These are phyloP conservation scores for Suhomyces atakaporum DNA, from an alignment of 1,139 yeast species.

Conservation along the genomic window DNA sequence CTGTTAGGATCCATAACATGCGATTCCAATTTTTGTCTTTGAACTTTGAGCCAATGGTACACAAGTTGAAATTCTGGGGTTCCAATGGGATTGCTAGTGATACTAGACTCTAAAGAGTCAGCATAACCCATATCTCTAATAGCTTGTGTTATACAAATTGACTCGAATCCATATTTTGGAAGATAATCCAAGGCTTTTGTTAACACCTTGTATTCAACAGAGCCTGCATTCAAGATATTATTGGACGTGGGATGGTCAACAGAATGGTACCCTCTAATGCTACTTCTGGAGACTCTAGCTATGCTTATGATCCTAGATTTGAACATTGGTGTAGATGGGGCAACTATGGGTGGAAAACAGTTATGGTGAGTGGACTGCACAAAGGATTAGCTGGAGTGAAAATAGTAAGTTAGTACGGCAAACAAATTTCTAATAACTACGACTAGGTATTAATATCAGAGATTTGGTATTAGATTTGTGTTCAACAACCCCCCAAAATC, in stretches of 20 bases:
- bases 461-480: too few species aligned
- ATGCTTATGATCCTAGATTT: conserved; percentile 5
- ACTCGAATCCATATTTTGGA: conserved; percentile 70
- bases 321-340: conserved; percentile 7
- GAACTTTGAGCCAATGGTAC: conserved; percentile 44
- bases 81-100: conserved; percentile 38
- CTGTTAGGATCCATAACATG: conserved; percentile 32
- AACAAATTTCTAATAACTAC: too few species aligned
- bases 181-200: conserved; percentile 49
- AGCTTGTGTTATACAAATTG: conserved; percentile 60
- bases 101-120: conserved; percentile 65
- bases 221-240: conserved; percentile 29
- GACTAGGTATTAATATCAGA: too few species aligned
- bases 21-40: conserved; percentile 34
- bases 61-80: conserved; percentile 48
- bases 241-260: conserved; percentile 39
- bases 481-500: too few species aligned
- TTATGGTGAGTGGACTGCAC: not conserved
- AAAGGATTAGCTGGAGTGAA: too few species aligned
- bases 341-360: conserved; percentile 1
- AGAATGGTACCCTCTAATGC: conserved; percentile 32
- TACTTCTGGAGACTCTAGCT: conserved; percentile 2
- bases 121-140: conserved; percentile 61
- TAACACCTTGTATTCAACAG: conserved; percentile 38
- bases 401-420: too few species aligned